Percentiles rank a stretch among this genome's conserved stretches.
Conservation (phyloP, 805 yeast genomes). For the Lipomyces japonicus region DNA sequence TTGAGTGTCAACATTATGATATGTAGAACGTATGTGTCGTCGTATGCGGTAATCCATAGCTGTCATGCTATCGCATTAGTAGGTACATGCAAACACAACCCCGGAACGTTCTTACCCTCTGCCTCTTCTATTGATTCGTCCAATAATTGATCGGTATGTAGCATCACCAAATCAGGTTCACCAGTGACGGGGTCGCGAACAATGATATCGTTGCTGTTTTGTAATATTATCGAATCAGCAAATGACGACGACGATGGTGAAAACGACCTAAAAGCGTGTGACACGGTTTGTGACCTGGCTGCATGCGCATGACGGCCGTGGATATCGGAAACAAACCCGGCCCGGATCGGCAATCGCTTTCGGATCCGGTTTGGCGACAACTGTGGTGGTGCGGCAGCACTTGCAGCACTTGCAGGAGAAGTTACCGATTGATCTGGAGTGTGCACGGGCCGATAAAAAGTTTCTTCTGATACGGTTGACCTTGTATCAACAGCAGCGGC, state of each 20-base stretch:
- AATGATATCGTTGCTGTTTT: conserved; percentile 14
- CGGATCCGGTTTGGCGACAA: no score
- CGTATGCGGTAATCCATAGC: conserved; percentile 16
- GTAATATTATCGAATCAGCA: conserved; percentile 4
- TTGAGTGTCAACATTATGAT: conserved; percentile 7
- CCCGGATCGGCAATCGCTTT: background rate
- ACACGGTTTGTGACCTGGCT: no score
- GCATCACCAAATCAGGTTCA: conserved; percentile 21
- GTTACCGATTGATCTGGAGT: no score
- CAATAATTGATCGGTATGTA: conserved; percentile 15
- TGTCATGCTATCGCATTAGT: background rate
- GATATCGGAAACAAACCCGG: no score
- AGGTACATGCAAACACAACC: background rate
- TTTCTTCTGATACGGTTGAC: background rate
- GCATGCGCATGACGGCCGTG: no score
- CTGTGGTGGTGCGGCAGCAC: no score
- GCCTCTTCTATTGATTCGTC: conserved; percentile 15
- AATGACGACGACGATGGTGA: background rate
- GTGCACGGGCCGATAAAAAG: conserved; percentile 6
- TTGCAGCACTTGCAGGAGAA: no score
- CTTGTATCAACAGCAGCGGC: background rate
- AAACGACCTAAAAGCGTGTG: no score
- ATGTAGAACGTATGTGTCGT: conserved; percentile 8
- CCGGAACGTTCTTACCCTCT: conserved; percentile 13
- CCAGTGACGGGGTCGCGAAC: conserved; percentile 18